Base-by-base conservation (phyloP, 495 filamentous ascomycete genomes). In the Elasticomyces elasticus region DNA sequence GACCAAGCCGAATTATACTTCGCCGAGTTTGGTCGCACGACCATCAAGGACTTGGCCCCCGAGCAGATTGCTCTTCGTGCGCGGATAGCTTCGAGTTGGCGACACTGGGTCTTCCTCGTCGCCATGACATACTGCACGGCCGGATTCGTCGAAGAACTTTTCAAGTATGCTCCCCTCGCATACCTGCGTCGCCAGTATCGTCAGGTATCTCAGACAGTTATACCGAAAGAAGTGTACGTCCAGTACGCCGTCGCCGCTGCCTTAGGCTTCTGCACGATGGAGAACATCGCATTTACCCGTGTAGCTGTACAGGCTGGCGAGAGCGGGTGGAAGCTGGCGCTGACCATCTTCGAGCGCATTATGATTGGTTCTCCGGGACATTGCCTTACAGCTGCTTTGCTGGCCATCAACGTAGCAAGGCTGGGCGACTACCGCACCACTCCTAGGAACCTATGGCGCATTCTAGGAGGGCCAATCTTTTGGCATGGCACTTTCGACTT, bases 291-390 rank as follows among this genome's bases (percentile, higher is more conserved):
- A 4, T 54, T 33, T 15, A 23, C 20, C 15, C 40, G 27, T 4
- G 38, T 33, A 10, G 19, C 27, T 17, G 51, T 38, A 24, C 31
- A 47, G 17, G n/a, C 41, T 24, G 51, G 28, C 25, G 42, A 46
- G 26, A 12, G 25, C 26, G 17, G 17, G 13, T n/a, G 20, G 24
- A 46, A 48, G 19, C n/a, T 37, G 15, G 31, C 43, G 11, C 26
- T 54, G 41, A 47, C 42, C 26, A 27, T 54, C 26, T 40, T 46
- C 42, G 51, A 54, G 31, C 51, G 51, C 27, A 22, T 48, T 4
- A 26, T 47, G 9, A 13, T 22, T 17, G 42, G 51, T 25, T 19
- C 17, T 7, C 24, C 20, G 2, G 51, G 51, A 6, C 51, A 54
- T 28, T 15, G 11, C 11, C 26, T 54, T 11, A 31, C 24, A 15